Conservation (phyloP, 1,284 basidiomycete species). For the Moesziomyces sp. region DNA sequence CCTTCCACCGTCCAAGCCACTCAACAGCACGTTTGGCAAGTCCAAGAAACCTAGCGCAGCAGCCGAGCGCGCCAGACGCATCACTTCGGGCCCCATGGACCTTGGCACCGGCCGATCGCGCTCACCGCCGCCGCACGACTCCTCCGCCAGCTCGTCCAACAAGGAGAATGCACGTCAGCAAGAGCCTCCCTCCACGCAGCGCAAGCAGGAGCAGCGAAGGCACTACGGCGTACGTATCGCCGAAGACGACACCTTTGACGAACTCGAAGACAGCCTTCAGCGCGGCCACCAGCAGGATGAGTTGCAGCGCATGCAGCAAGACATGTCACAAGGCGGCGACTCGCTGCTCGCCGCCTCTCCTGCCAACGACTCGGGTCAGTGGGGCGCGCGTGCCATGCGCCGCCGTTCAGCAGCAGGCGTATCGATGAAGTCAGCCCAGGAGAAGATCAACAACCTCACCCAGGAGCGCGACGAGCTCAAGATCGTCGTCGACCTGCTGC, state of each 20-base stretch:
- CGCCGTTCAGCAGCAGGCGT: conserved; percentile 58
- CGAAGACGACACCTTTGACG: conserved; percentile 49
- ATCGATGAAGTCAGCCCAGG: conserved; percentile 62
- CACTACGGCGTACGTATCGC: conserved; percentile 51
- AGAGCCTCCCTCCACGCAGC: conserved; percentile 47
- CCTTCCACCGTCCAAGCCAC: conserved; percentile 29
- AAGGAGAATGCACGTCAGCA: conserved; percentile 28
- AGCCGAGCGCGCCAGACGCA: conserved; percentile 28
- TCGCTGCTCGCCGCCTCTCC: conserved; percentile 37
- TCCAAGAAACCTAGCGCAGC: conserved; percentile 35
- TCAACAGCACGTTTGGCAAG: conserved; percentile 33
- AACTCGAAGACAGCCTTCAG: conserved; percentile 53
- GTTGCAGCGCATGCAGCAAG: conserved; percentile 47
- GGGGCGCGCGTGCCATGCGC: conserved; percentile 58
- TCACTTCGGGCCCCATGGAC: conserved; percentile 38
- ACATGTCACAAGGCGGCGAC: conserved; percentile 50
- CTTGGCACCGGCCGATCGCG: conserved; percentile 23
- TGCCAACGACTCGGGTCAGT: conserved; percentile 50
- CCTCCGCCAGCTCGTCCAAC: conserved; percentile 28
- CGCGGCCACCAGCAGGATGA: conserved; percentile 43
- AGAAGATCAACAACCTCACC: conserved; percentile 62
- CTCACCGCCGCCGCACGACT: conserved; percentile 37
- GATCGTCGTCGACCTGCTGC: conserved; percentile 64
- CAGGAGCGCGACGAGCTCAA: conserved; percentile 66
- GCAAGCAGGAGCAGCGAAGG: conserved; percentile 47